Conservation (phyloP, 176 grass and related monocot species). For the Calamus simplicifolius region DNA sequence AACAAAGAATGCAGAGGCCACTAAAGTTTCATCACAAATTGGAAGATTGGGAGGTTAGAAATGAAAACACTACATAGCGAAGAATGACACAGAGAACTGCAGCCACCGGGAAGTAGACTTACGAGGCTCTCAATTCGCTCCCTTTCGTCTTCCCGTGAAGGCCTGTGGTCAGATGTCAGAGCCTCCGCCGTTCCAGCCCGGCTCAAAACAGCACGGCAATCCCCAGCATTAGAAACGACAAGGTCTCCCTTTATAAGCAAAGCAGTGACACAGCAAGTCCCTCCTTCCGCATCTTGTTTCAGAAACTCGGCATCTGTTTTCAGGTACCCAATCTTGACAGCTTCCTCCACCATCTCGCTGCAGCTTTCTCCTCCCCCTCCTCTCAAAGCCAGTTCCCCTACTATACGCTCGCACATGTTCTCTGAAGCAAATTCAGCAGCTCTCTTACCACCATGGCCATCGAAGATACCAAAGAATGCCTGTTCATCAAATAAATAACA, state of each 20-base stretch:
- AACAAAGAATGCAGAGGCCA: no score
- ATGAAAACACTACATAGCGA: no score
- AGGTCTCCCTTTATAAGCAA: conserved; percentile 53
- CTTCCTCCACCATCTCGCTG: conserved; percentile 35
- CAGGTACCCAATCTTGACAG: conserved; percentile 50
- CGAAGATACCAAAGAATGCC: conserved; percentile 93
- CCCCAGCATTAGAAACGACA: conserved; percentile 75
- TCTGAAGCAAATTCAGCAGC: conserved; percentile 79
- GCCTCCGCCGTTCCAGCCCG: conserved; percentile 62
- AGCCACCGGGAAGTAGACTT: conserved; percentile 4
- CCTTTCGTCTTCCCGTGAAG: conserved; percentile 61
- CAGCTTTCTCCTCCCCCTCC: not conserved
- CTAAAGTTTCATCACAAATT: no score
- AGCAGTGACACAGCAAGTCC: conserved; percentile 81
- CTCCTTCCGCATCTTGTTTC: conserved; percentile 58
- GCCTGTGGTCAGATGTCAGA: conserved; percentile 77
- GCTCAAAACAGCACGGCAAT: conserved; percentile 86
- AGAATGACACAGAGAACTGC: no score
- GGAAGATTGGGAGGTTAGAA: no score
- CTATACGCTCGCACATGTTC: conserved; percentile 66
- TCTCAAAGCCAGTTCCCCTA: conserved; percentile 33
- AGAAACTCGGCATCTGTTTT: conserved; percentile 76
- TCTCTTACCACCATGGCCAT: conserved; percentile 79
- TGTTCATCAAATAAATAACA: conserved; percentile 14
- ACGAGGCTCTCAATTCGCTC: conserved; percentile 81